Conservation (phyloP, 2,329 filamentous ascomycete genomes). For the Botrytis galanthina region DNA sequence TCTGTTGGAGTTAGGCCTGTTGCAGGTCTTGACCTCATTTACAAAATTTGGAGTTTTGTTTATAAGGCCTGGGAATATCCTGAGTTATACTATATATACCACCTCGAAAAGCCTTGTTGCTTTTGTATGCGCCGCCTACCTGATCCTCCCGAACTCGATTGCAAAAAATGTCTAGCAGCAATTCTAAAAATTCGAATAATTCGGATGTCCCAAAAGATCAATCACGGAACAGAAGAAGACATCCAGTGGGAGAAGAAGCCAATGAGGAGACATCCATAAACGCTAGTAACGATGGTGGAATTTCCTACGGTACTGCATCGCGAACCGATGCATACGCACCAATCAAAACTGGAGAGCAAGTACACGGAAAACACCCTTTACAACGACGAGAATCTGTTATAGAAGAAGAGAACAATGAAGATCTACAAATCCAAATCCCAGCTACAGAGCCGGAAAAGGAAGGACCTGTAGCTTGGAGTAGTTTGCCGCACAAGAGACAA, state of each 20-base stretch:
- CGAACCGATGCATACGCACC: not conserved
- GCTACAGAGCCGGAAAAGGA: conserved; percentile 27
- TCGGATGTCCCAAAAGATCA: not conserved
- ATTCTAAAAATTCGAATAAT: not conserved
- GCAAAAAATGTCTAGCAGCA: not conserved
- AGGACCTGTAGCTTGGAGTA: conserved; percentile 61
- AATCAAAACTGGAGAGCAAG: conserved; percentile 9
- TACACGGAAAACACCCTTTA: not conserved
- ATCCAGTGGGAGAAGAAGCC: not conserved
- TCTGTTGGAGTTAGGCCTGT: not conserved
- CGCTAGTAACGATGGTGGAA: conserved; percentile 1
- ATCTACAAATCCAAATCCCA: conserved; percentile 32
- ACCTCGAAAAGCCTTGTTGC: not conserved
- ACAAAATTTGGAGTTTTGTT: not conserved
- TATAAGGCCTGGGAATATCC: not conserved
- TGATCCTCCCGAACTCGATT: not conserved
- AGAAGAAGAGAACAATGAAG: conserved; percentile 33
- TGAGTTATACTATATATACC: not conserved
- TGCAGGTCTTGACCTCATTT: not conserved
- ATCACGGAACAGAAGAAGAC: not conserved
- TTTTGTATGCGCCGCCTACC: not conserved
- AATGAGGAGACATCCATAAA: not conserved
- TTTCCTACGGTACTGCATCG: conserved; percentile 10
- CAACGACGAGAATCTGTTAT: conserved; percentile 26
- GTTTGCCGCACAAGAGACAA: conserved; percentile 77